Conservation (phyloP, 441 rosid species). For the Corymbia citriodora region DNA sequence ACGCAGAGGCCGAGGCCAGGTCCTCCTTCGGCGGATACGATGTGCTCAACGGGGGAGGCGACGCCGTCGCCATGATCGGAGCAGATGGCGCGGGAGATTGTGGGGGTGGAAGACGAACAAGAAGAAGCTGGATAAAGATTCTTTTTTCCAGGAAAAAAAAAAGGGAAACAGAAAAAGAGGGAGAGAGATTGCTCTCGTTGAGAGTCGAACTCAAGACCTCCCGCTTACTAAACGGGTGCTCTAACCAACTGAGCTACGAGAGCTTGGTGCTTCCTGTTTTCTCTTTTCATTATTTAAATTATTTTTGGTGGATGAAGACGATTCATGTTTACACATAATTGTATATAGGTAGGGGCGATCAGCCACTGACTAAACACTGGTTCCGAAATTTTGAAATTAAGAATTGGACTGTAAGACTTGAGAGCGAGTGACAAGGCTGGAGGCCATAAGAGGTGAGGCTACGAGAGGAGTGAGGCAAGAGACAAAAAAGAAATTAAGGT, state of each 20-base stretch:
- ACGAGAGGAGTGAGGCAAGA: fast-evolving
- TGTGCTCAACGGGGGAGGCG: not conserved
- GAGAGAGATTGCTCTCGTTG: not conserved
- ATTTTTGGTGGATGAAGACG: no score
- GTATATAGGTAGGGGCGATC: no score
- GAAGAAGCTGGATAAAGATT: not conserved
- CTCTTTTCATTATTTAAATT: fast-evolving
- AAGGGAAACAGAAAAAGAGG: fast-evolving
- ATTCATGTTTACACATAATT: no score
- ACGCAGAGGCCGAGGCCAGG: not conserved
- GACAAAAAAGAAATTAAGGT: fast-evolving
- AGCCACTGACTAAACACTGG: no score
- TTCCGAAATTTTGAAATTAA: no score
- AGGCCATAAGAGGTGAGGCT: fast-evolving
- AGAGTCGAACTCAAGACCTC: slow-evolving; percentile 5
- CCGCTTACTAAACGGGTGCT: slow-evolving; percentile 10
- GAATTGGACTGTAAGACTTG: no score
- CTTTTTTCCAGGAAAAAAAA: not conserved
- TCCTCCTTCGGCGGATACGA: not conserved
- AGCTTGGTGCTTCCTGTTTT: fast-evolving
- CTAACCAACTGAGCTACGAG: slow-evolving; percentile 5
- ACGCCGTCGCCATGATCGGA: not conserved
- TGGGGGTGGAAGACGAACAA: not conserved
- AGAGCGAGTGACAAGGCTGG: fast-evolving
- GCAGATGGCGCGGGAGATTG: not conserved